Base-by-base conservation (phyloP, 1,139 yeast species). In the Arxiozyma bovina region DNA sequence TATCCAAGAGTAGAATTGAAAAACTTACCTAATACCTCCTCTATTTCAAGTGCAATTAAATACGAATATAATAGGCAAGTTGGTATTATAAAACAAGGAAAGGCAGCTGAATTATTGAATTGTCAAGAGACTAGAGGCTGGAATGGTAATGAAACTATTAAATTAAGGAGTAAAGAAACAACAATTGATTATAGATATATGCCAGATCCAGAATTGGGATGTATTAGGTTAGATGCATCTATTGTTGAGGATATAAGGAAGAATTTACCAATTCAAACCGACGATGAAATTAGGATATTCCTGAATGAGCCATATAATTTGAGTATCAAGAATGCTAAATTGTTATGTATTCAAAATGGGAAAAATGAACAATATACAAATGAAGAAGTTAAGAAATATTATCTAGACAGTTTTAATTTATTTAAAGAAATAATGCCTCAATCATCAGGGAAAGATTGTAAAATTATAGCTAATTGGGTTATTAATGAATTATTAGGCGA, bases 171-270 rank as follows among this genome's bases (percentile, higher is more conserved):
- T 3, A 93, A 94, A 64, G 98, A 91, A 67, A 81, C 81, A 51
- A 80, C 89, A 0, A 79, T 87, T 7, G 99, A 93, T 68, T 93
- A 93, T 69, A 75, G 98, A 63, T 93, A 90, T 67, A 85, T 93
- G 77, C 97, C 98, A 0, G 99, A 93, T 66, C 87, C 96, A 1
- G 99, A 94, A 66, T 72, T 93, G 25, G 90, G 94, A 0, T 71
- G 73, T 0, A 72, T 91, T 4, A 25, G 55, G 1, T 68, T 93
- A 12, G 73, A 79, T 47, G 59, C 68, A 0, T 75, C 75, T 6
- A 66, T 81, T 1, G 60, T 77, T 0, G 66, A 69, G 0, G 63
- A 70, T 1, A 70, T 89, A 0, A 61, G 62, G 20, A 54, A 64
- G 0, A 55, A 60, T 0, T 67, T 90, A 53, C 93, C 94, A 0